These are phyloP conservation scores for Pholiota microspora DNA, from an alignment of 768 basidiomycete genomes.

Conservation along the genomic window DNA sequence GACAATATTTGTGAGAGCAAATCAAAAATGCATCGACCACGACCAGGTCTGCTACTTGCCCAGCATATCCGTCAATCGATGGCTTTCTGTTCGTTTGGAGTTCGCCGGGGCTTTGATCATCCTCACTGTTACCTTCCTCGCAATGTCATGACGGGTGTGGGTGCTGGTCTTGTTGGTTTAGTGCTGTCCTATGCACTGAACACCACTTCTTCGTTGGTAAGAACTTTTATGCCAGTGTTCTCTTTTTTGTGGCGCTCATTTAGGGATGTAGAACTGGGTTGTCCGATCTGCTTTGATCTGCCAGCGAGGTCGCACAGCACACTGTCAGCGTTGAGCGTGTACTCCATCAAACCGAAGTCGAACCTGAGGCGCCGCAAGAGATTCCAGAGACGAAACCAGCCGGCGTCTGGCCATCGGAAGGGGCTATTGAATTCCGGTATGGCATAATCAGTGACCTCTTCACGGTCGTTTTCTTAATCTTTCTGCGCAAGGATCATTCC, in stretches of 20 bases:
- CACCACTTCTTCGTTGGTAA: conserved; percentile 76
- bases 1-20: conserved; percentile 60
- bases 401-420: conserved; percentile 67
- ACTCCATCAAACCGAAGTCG: no score
- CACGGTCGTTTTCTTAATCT: no score
- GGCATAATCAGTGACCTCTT: no score
- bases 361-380: no score
- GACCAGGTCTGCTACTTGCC: conserved; percentile 81
- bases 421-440: no score
- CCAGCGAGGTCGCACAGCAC: conserved; percentile 88
- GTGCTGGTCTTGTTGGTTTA: no score
- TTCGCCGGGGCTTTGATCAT: no score
- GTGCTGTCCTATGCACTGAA: conserved; percentile 83
- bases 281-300: conserved; percentile 78
- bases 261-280: conserved; percentile 78
- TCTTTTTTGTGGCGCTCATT: no score
- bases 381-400: conserved; percentile 54
- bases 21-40: conserved; percentile 76
- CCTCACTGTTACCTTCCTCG: conserved; percentile 62
- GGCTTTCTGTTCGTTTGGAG: conserved; percentile 83
- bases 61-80: conserved; percentile 74
- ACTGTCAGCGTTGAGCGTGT: no score
- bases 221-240: no score
- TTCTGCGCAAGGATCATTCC: no score
- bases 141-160: conserved; percentile 77